Evolutionary conservation across 2,329 filamentous ascomycete genomes (phyloP), one percentile per base, ranked within the genome.

Genomic region (Phaeosphaeria sp.): DNA sequence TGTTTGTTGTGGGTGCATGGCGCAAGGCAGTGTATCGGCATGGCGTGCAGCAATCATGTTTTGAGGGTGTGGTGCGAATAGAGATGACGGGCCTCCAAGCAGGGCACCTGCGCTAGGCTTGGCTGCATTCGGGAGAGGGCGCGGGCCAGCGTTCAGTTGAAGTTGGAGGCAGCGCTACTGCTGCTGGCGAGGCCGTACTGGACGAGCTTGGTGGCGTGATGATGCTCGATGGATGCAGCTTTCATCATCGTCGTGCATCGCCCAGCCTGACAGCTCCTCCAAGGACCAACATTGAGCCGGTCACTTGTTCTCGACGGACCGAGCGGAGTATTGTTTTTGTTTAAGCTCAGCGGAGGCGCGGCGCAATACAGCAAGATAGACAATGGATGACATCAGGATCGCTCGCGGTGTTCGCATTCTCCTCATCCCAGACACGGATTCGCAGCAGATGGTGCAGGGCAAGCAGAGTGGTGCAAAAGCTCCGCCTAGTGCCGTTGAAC

Each of bases 51-150:
- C 30, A 36, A 20, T 49, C 18, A 53, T 43, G 7, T 21, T 13
- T 30, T 50, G 46, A 60, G 54, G 54, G 52, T 54, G 55, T 51
- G 55, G 25, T 49, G 55, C 36, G 39, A 43, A 45, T 51, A 48
- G 47, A 36, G 49, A 44, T 51, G 49, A 51, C 48, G 51, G 47
- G 56, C 24, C 30, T 33, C 40, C 27, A 24, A 20, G 45, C 51
- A 40, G 44, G 52, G 33, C 40, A 18, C 36, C 13, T 24, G 20
- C 24, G 42, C 51, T n/a, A 33, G 45, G 36, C 44, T 8, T n/a
- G 44, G 44, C 30, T 36, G 30, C 30, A 36, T 36, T 36, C 11
- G 30, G 30, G 30, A 36, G 11, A 13, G 30, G 15, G 44, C 44
- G 44, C 44, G 44, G 44, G 22, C 44, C 20, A 33, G 22, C 36